A percentile compares a stretch with the other conserved stretches of the same genome.
Conservation (phyloP, 192 early-diverging fungal genomes). For the Fimicolochytrium jonesii region DNA sequence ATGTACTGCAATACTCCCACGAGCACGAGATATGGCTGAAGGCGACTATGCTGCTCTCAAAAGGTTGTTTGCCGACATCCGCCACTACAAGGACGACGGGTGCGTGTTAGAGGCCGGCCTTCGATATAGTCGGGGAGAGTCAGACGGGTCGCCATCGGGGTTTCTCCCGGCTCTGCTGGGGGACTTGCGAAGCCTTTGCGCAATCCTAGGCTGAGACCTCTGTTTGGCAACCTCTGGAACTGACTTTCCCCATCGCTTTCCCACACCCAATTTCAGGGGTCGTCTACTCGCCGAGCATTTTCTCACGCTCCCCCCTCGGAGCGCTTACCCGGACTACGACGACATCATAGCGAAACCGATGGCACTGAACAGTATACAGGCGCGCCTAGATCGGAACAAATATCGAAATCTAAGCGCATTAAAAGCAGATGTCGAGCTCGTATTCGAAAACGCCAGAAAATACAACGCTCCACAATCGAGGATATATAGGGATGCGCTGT, state of each 20-base stretch:
- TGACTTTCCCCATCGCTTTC: not conserved
- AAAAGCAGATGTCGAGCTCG: constrained; percentile 71
- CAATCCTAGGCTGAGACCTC: not conserved
- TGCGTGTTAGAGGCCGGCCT: not conserved
- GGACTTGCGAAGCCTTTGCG: not conserved
- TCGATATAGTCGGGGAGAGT: not conserved
- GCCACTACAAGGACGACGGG: constrained; percentile 20
- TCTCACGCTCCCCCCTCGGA: constrained; percentile 65
- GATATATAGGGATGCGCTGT: constrained; percentile 38
- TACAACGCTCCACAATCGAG: constrained; percentile 86
- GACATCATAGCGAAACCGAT: constrained; percentile 77
- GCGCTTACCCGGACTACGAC: constrained; percentile 90
- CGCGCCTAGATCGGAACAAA: constrained; percentile 52
- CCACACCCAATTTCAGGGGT: constrained; percentile 27
- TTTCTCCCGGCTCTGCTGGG: not conserved
- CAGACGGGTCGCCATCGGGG: not conserved
- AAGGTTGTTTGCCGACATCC: constrained; percentile 7
- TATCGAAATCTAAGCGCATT: constrained; percentile 71
- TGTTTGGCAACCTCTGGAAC: not conserved
- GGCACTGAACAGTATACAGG: constrained; percentile 60
- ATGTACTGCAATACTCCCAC: too few species aligned
- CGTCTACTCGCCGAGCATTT: constrained; percentile 74
- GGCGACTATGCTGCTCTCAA: not conserved
- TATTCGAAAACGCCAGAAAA: constrained; percentile 88
- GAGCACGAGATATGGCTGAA: too few species aligned